These are phyloP conservation scores for Astrephomene gubernaculifera DNA, from an alignment of 139 green algal species.

Conservation along the genomic window DNA sequence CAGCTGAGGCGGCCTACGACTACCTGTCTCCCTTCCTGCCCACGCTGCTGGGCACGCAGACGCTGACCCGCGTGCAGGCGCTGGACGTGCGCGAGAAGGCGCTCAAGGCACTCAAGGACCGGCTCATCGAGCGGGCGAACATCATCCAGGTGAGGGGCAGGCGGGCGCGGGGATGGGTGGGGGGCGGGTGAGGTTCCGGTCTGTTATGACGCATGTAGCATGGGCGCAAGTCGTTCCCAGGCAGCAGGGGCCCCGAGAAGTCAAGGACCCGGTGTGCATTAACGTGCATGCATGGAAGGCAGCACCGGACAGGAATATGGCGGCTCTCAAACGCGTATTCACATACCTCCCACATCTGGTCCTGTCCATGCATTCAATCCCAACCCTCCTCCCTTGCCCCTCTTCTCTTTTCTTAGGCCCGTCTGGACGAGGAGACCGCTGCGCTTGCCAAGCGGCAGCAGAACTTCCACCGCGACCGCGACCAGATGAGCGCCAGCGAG, in stretches of 20 bases:
- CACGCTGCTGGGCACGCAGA: constrained; percentile 62
- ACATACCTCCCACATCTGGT: too few relatives aligned
- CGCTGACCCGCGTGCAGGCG: constrained; percentile 71
- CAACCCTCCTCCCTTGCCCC: not conserved
- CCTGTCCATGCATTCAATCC: too few relatives aligned
- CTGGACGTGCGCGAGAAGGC: constrained; percentile 78
- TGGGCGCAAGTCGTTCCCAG: too few relatives aligned
- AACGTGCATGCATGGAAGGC: too few relatives aligned
- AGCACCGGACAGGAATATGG: too few relatives aligned
- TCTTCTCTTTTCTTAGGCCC: constrained; percentile 50
- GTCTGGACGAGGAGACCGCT: constrained; percentile 84
- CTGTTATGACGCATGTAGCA: too few relatives aligned
- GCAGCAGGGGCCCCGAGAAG: too few relatives aligned
- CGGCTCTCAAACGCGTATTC: too few relatives aligned
- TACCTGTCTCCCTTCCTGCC: constrained; percentile 87
- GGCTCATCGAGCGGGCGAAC: constrained; percentile 87
- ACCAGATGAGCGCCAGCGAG: constrained; percentile 79
- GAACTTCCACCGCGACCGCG: constrained; percentile 84
- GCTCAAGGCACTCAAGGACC: constrained; percentile 87
- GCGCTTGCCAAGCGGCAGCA: constrained; percentile 77
- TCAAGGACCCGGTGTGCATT: too few relatives aligned
- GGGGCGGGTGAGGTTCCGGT: not conserved
- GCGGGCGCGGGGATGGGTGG: not conserved
- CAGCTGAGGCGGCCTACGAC: constrained; percentile 71
- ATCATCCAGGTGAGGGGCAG: constrained; percentile 81